phyloP scores from a whole-genome alignment of 768 basidiomycete species.

The Lactarius evosmus region DNA sequence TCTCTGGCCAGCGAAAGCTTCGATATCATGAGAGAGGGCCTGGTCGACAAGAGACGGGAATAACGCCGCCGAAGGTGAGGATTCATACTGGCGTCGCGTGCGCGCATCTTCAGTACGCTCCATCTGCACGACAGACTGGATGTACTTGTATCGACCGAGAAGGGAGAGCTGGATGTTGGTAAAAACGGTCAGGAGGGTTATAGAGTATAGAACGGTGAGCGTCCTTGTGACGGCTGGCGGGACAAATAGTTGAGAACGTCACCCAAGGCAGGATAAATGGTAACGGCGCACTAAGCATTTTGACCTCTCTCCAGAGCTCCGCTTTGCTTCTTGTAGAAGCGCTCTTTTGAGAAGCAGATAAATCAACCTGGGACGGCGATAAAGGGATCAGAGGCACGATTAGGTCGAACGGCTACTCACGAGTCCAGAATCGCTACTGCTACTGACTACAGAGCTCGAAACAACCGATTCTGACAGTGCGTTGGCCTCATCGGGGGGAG shows the following conservation, averaged over 20 bases:
- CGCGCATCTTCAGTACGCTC: conserved; percentile 57
- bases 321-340: conserved; percentile 53
- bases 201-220: conserved; percentile 81
- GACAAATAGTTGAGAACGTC: conserved; percentile 5
- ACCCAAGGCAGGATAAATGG: conserved; percentile 2
- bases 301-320: conserved; percentile 91
- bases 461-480: conserved; percentile 27
- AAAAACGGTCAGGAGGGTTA: conserved; percentile 80
- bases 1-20: conserved; percentile 32
- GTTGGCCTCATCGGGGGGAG: conserved; percentile 6
- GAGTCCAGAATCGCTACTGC: conserved; percentile 21
- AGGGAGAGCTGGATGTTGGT: conserved; percentile 84
- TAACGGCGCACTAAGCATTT: conserved; percentile 65
- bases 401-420: conserved; percentile 5
- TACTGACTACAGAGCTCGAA: conserved; percentile 28
- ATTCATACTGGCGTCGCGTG: conserved; percentile 43
- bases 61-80: conserved; percentile 41
- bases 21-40: conserved; percentile 30
- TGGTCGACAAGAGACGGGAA: conserved; percentile 28
- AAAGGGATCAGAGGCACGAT: neutral
- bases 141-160: conserved; percentile 77
- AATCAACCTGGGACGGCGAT: conserved; percentile 14
- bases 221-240: conserved; percentile 80
- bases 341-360: conserved; percentile 25
- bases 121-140: conserved; percentile 59